A percentile compares a stretch with the other conserved stretches of the same genome.
phyloP scores from a whole-genome alignment of 768 basidiomycete genomes.

The Mycena galopus region DNA sequence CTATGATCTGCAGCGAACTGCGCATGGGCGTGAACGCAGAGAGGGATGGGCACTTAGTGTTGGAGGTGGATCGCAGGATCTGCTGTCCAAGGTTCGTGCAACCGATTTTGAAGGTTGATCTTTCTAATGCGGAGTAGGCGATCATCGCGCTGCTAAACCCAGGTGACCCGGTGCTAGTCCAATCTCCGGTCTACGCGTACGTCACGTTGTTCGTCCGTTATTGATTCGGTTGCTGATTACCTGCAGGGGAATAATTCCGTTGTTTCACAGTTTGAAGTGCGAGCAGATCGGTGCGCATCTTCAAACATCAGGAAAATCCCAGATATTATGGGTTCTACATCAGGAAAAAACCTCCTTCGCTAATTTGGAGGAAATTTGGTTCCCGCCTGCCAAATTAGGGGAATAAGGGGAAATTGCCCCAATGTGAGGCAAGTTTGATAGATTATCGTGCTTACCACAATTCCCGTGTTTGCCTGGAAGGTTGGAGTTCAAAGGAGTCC shows the following conservation, averaged over 20 bases:
- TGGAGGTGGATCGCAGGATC: slow-evolving; percentile 90
- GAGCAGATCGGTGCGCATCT: slow-evolving; percentile 67
- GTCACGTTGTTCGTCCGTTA: slow-evolving; percentile 38
- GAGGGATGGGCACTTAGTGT: slow-evolving; percentile 84
- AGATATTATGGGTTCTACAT: too few relatives aligned
- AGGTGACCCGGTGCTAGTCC: slow-evolving; percentile 86
- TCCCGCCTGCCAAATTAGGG: too few relatives aligned
- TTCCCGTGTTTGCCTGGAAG: too few relatives aligned
- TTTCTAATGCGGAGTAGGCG: slow-evolving; percentile 62
- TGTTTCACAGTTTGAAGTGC: slow-evolving; percentile 68
- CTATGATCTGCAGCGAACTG: slow-evolving; percentile 73
- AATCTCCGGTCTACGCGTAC: slow-evolving; percentile 85
- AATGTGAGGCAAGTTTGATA: too few relatives aligned
- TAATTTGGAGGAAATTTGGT: too few relatives aligned
- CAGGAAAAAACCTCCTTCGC: too few relatives aligned
- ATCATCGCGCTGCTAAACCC: slow-evolving; percentile 78
- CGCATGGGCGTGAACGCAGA: slow-evolving; percentile 71
- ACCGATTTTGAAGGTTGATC: slow-evolving; percentile 26
- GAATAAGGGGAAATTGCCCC: too few relatives aligned
- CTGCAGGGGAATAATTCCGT: slow-evolving; percentile 71
- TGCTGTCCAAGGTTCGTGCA: slow-evolving; percentile 85
- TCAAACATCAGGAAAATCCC: too few relatives aligned
- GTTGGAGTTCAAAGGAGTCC: too few relatives aligned
- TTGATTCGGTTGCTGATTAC: slow-evolving; percentile 13
- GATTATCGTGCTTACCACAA: too few relatives aligned